phyloP scores from a whole-genome alignment of 192 early-diverging fungal genomes.

The Obelidium mucronatum region DNA sequence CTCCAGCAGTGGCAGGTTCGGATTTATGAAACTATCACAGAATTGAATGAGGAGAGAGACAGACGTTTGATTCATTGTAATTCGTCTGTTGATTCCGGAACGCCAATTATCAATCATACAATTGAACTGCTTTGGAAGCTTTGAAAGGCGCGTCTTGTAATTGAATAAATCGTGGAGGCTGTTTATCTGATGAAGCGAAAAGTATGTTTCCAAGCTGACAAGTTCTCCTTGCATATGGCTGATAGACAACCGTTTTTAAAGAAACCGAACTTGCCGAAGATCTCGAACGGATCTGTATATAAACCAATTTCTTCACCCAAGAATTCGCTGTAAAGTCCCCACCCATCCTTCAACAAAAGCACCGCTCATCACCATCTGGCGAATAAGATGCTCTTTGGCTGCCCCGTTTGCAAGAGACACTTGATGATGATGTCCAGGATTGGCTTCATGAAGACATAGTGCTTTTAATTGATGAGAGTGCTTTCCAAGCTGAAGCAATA shows the following conservation, averaged over 20 bases:
- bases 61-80: slow-evolving; percentile 28
- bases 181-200: slow-evolving; percentile 5
- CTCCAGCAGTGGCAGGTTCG: slow-evolving; percentile 1
- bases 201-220: not conserved
- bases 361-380: slow-evolving; percentile 18
- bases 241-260: not conserved
- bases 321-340: slow-evolving; percentile 45
- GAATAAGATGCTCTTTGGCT: slow-evolving; percentile 18
- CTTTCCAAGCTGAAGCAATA: slow-evolving; percentile 2
- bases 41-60: slow-evolving; percentile 37
- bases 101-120: slow-evolving; percentile 36
- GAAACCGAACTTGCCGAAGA: slow-evolving; percentile 37
- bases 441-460: slow-evolving; percentile 41
- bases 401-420: slow-evolving; percentile 25
- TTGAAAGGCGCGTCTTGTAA: slow-evolving; percentile 23
- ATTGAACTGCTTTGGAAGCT: slow-evolving; percentile 22
- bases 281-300: slow-evolving; percentile 1
- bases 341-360: slow-evolving; percentile 41
- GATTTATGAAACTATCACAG: slow-evolving; percentile 2
- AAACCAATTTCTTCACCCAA: slow-evolving; percentile 29
- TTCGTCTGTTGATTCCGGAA: slow-evolving; percentile 18
- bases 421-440: slow-evolving; percentile 49
- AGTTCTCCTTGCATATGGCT: not conserved
- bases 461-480: slow-evolving; percentile 7
- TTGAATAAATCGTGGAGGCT: slow-evolving; percentile 34